Conservation (phyloP, 2,329 filamentous ascomycete genomes). For the Xylaria sp. region DNA sequence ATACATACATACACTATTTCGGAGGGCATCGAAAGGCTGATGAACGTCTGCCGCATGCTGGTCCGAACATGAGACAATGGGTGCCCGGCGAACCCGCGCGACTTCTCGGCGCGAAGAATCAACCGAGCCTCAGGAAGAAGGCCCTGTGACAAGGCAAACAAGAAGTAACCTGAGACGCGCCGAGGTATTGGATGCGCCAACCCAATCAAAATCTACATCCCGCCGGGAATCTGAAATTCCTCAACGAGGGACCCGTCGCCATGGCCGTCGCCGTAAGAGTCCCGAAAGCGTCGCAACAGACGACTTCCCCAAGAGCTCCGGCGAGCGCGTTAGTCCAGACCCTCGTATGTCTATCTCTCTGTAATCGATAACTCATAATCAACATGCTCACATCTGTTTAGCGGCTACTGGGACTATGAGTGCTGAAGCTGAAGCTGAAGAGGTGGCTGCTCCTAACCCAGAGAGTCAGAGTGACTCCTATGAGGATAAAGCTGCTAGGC, state of each 20-base stretch:
- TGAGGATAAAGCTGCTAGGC: slow-evolving; percentile 39
- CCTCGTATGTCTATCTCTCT: slow-evolving; percentile 22
- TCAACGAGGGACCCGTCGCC: slow-evolving; percentile 41
- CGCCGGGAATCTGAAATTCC: slow-evolving; percentile 26
- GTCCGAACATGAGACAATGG: slow-evolving; percentile 38
- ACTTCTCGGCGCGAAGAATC: slow-evolving; percentile 37
- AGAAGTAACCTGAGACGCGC: slow-evolving; percentile 39
- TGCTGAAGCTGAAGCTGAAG: background rate
- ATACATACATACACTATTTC: background rate
- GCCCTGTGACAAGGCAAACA: slow-evolving; percentile 38
- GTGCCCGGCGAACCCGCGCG: slow-evolving; percentile 38
- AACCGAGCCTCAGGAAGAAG: slow-evolving; percentile 31
- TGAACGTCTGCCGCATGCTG: background rate
- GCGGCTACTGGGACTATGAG: slow-evolving; percentile 22
- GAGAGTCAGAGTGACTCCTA: slow-evolving; percentile 37
- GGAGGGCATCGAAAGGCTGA: background rate
- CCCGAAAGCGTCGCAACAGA: slow-evolving; percentile 41
- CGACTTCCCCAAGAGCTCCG: slow-evolving; percentile 36
- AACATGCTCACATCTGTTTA: slow-evolving; percentile 28
- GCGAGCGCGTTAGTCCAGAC: slow-evolving; percentile 28
- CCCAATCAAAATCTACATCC: slow-evolving; percentile 26
- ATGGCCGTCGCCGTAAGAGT: slow-evolving; percentile 38
- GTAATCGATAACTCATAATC: slow-evolving; percentile 3
- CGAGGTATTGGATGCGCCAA: slow-evolving; percentile 28
- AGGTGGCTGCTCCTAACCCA: slow-evolving; percentile 8